Evolutionary conservation across 495 filamentous ascomycete genomes (phyloP).

Genomic region (Amphirosellinia nigrospora): DNA sequence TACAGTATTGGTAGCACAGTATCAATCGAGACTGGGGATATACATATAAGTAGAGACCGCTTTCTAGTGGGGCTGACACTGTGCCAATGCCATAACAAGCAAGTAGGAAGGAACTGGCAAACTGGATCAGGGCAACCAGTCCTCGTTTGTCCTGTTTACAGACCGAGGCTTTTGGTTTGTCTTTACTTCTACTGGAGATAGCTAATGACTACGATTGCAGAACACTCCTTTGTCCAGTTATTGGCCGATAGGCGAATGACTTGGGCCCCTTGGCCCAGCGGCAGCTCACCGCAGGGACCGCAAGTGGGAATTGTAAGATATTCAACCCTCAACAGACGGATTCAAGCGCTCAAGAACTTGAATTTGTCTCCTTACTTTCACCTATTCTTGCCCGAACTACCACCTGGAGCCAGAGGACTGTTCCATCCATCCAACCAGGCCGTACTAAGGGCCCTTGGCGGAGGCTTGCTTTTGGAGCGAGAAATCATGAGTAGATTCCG

Average conservation of each 20-base stretch:
- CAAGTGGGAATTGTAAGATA: neutral
- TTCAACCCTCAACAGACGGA: neutral
- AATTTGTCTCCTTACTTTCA: neutral
- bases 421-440: neutral
- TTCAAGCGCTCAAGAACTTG: neutral
- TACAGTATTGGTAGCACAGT: too few relatives aligned
- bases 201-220: neutral
- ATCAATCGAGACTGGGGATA: slow-evolving; percentile 23
- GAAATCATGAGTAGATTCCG: neutral
- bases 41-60: too few relatives aligned
- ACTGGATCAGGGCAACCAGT: neutral
- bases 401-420: neutral
- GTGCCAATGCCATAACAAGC: slow-evolving; percentile 1
- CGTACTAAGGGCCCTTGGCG: neutral
- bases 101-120: neutral
- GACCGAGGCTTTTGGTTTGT: neutral
- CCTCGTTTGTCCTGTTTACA: slow-evolving; percentile 2
- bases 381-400: neutral
- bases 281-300: neutral
- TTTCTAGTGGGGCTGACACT: slow-evolving; percentile 8
- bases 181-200: neutral
- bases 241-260: neutral
- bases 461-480: neutral
- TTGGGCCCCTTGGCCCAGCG: neutral
- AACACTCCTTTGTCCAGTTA: slow-evolving; percentile 2